Evolutionary conservation across 23 red algal species (phyloP).

Genomic region (Gracilariopsis chorda): DNA sequence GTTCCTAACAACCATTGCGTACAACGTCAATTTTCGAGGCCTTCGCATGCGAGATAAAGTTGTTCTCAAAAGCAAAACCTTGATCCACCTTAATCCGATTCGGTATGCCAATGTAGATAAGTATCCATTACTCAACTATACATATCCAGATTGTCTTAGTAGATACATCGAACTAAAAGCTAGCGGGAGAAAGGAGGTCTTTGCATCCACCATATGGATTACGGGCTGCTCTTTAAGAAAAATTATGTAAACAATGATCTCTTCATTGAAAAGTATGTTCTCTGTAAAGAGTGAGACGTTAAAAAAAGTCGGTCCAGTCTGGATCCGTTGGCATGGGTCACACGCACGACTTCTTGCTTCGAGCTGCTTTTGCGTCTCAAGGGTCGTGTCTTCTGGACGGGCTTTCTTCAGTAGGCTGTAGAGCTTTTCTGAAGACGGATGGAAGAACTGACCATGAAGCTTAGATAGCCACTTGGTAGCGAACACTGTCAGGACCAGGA

Average conservation of each 20-base stretch:
- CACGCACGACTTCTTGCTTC: too few relatives aligned
- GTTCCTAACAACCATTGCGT: too few relatives aligned
- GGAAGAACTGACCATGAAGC: not conserved
- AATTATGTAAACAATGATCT: too few relatives aligned
- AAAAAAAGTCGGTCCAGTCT: too few relatives aligned
- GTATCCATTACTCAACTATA: not conserved
- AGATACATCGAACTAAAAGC: not conserved
- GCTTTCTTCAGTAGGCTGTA: not conserved
- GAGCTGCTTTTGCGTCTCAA: not conserved
- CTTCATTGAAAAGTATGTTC: too few relatives aligned
- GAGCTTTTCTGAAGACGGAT: not conserved
- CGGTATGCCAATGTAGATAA: not conserved
- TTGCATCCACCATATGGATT: too few relatives aligned
- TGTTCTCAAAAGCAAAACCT: not conserved
- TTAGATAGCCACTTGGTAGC: not conserved
- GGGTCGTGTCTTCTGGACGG: not conserved
- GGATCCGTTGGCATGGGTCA: too few relatives aligned
- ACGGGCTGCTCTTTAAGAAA: too few relatives aligned
- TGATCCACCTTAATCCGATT: not conserved
- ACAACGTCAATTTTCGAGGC: not conserved
- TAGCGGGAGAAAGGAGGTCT: not conserved
- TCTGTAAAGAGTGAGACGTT: too few relatives aligned
- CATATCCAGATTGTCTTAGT: not conserved
- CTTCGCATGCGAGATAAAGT: not conserved
- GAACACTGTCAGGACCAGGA: not conserved